Base-by-base conservation (phyloP, 2,329 filamentous ascomycete species). In the Pseudopithomyces maydicus region DNA sequence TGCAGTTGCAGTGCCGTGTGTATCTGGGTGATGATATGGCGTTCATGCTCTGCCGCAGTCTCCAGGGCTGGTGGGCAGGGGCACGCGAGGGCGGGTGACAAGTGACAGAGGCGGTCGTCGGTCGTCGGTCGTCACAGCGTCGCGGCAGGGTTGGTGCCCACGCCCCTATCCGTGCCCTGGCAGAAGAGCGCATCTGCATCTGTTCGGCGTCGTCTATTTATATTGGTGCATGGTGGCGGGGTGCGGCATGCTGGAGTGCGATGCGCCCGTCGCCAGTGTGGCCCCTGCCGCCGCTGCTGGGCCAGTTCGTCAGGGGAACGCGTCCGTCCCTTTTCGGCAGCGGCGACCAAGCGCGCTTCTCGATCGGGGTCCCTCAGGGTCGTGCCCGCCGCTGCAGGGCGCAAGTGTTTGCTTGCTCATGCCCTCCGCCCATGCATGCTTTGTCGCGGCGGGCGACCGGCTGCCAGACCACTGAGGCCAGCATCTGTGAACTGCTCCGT, bases 191-290 rank as follows among this genome's bases (percentile, higher is more conserved):
- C 22, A 5, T 36, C 26, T 52, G 33, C n/a, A n/a, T 48, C 47
- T 51, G 52, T 39, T 26, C 44, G 58, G 62, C 62, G 57, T 56
- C 62, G 53, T 52, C 38, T 56, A 57, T 56, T 57, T 63, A 66
- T 56, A 67, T 63, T 64, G 56, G 44, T 4, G 47, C 47, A 51
- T 12, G 15, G 35, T 35, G 26, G 20, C 47, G 46, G 33, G 32
- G 45, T 14, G 35, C n/a, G 35, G 12, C 12, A 4, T 38, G 35
- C n/a, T 10, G 38, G 38, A 15, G 38, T 26, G 46, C 46, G 46
- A 35, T 29, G 36, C 19, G 36, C 6, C 36, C 38, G 48, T 38
- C 42, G 26, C 33, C 48, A 41, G 48, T 38, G 48, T 51, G 36
- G 48, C 23, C 36, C 48, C 48, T 51, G 48, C 48, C 11, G 38